Evolutionary conservation across 768 basidiomycete genomes (phyloP).

Genomic region (Termitomyces sp.): DNA sequence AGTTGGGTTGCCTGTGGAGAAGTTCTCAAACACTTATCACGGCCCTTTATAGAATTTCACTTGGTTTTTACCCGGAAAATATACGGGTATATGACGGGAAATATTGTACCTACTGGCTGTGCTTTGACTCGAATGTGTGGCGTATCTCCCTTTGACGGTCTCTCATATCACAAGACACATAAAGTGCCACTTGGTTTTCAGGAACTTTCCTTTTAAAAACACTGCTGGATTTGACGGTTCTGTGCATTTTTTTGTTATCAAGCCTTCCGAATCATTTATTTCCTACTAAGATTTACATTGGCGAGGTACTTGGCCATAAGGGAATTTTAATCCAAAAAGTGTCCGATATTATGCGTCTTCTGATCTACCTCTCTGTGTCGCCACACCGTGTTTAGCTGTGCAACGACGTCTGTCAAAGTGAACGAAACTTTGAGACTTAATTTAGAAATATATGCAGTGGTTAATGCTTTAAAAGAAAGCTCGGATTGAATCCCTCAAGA

Average conservation of each 20-base stretch:
- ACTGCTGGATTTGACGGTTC: too few species aligned
- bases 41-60: background rate
- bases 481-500: background rate
- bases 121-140: background rate
- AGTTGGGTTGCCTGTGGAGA: background rate
- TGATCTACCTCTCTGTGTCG: background rate
- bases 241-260: too few species aligned
- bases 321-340: too few species aligned
- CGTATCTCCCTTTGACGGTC: background rate
- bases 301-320: too few species aligned
- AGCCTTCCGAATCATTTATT: too few species aligned
- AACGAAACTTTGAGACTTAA: background rate
- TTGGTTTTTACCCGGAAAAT: background rate
- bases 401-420: background rate
- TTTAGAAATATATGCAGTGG: background rate
- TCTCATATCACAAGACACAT: too few species aligned
- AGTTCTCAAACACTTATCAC: background rate
- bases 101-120: background rate
- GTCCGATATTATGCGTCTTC: too few species aligned
- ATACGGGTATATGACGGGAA: background rate
- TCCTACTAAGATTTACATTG: too few species aligned
- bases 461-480: background rate
- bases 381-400: background rate
- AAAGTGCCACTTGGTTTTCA: too few species aligned
- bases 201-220: too few species aligned